A percentile compares a stretch with the other conserved stretches of the same genome.
phyloP scores from a whole-genome alignment of 2,329 filamentous ascomycete species.

The Phialophora expanda region DNA sequence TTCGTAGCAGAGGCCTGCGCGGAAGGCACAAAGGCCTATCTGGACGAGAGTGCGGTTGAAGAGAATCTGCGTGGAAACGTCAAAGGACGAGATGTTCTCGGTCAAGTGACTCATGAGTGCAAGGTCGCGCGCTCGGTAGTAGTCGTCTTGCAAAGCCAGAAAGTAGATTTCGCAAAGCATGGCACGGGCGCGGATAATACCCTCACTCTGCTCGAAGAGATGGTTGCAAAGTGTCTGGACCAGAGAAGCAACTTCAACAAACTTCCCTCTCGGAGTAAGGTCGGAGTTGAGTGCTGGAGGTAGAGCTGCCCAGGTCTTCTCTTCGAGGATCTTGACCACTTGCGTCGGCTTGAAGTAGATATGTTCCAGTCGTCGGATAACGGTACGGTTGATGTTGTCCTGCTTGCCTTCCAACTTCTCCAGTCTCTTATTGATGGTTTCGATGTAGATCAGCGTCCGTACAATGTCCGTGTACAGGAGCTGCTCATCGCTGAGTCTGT shows the following conservation, averaged over 20 bases:
- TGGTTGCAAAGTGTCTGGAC: constrained; percentile 91
- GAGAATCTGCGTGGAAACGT: constrained; percentile 95
- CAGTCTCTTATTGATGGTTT: constrained; percentile 72
- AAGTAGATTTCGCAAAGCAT: constrained; percentile 99
- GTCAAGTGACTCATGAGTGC: constrained; percentile 99
- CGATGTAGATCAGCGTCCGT: constrained; percentile 84
- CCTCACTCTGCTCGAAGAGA: constrained; percentile 91
- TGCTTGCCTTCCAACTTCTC: constrained; percentile 73
- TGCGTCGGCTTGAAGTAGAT: constrained; percentile 98
- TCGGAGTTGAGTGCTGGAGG: constrained; percentile 72
- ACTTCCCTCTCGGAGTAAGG: constrained; percentile 75
- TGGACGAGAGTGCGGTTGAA: constrained; percentile 98
- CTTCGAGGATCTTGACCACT: constrained; percentile 91
- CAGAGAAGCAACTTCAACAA: constrained; percentile 72
- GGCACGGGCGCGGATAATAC: constrained; percentile 91
- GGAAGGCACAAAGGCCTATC: constrained; percentile 97
- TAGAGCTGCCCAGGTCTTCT: constrained; percentile 87
- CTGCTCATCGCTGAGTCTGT: constrained; percentile 88
- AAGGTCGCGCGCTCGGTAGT: constrained; percentile 97
- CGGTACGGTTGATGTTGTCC: constrained; percentile 86
- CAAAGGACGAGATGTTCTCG: constrained; percentile 95
- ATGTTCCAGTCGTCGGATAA: constrained; percentile 94
- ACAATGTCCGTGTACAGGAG: constrained; percentile 91
- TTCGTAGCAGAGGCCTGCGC: constrained; percentile 94
- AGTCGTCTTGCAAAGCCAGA: constrained; percentile 94